Evolutionary conservation across 2,329 filamentous ascomycete species (phyloP), one percentile per base, ranked within the genome.

Genomic region (Verticillium alfalfae): DNA sequence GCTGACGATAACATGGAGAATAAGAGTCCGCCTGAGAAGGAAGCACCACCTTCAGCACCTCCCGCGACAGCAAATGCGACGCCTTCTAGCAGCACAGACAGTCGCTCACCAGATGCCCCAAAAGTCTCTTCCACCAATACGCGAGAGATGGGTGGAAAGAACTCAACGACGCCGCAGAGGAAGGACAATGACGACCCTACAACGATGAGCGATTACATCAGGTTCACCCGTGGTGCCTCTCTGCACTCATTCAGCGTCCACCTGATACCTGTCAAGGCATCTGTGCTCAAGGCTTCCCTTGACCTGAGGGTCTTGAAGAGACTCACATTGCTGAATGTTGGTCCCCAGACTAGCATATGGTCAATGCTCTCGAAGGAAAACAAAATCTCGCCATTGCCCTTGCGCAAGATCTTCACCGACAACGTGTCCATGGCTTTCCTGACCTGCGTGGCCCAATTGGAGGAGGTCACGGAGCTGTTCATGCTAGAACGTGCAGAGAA

Each of bases 241-340:
- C 76, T 90, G 1, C 73, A 83, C 58, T 78, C 77, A 1, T 75
- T 90, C 18, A 78, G 78, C 60, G 77, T 89, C 34, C 78, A 87
- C 66, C 77, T 87, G 37, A 80, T 90, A 38, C 87, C 87, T 0
- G 77, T 87, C 66, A 86, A 84, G 69, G 78, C 85, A 2, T 83
- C 82, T 0, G 79, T 88, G 0, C 68, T 90, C 9, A 80, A 77
- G 18, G 77, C 79, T 34, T 83, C 84, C 0, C 73, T 89, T 39
- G 84, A 89, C 66, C 67, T 89, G 3, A 76, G 75, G n/a, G 75
- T 76, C 4, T 75, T 90, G n/a, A 81, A 75, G 65, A 79, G 78
- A 56, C 75, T 90, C 18, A 86, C 85, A 1, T 75, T 90, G 31
- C 79, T 90, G 56, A 88, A 87, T 64, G 86, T 89, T 18, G 87